Conservation (phyloP, 768 basidiomycete genomes). For the Mycena vitilis region DNA sequence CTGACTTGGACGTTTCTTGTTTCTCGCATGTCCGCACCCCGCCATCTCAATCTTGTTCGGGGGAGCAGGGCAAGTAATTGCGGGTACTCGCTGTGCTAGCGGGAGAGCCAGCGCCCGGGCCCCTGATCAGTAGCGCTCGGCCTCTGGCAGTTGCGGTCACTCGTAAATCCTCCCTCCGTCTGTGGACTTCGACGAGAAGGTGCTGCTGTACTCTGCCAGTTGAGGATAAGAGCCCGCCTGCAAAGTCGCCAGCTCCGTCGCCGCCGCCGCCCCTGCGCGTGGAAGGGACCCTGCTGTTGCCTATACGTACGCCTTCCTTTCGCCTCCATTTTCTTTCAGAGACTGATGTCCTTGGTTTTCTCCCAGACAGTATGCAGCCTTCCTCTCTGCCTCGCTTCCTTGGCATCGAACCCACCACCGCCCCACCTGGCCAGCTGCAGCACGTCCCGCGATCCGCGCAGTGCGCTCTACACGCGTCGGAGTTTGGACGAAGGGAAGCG, state of each 20-base stretch:
- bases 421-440: conserved; percentile 65
- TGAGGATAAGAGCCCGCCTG: conserved; percentile 43
- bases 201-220: conserved; percentile 68
- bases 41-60: no score
- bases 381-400: conserved; percentile 69
- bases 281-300: conserved; percentile 64
- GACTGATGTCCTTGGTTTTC: neutral
- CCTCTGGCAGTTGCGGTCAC: no score
- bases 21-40: no score
- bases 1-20: no score
- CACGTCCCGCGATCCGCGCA: conserved; percentile 80
- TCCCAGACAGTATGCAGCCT: conserved; percentile 71
- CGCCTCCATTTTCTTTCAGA: neutral
- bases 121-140: no score
- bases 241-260: conserved; percentile 32
- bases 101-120: no score
- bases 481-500: no score
- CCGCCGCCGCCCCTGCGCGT: conserved; percentile 52
- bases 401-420: conserved; percentile 65
- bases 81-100: no score
- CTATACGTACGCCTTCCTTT: conserved; percentile 59
- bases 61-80: no score
- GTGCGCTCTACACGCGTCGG: no score
- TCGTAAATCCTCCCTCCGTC: no score
- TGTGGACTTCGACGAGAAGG: conserved; percentile 63